Evolutionary conservation across 2,329 filamentous ascomycete genomes (phyloP), one percentile per base, ranked within the genome.

Genomic region (Fusarium chlamydosporum): DNA sequence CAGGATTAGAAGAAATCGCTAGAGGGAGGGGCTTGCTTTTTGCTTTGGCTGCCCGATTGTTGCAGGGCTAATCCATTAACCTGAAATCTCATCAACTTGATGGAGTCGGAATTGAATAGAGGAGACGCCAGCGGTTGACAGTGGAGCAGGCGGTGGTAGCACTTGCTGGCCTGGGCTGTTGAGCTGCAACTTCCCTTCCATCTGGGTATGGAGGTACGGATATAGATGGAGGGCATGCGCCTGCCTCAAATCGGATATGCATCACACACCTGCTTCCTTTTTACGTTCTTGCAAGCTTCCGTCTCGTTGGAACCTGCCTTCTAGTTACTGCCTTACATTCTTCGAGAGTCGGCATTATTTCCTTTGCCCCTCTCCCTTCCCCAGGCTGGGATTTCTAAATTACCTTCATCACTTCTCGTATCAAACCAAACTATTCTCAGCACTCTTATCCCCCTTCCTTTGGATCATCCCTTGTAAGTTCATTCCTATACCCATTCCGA

Each of bases 1-100:
- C 62, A 55, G 51, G 65, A 47, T 54, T 47, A 56, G 46, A 52
- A 60, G 59, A 55, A 27, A 41, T 56, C 63, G 41, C 53, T 62
- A 53, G 56, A 56, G 67, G 68, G 71, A 56, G 69, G 72, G 69
- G 68, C 69, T 73, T 73, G 63, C 60, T 38, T 61, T 57, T 50
- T 53, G 53, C 55, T 68, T 66, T 64, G 58, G 68, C 63, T 65
- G 65, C 67, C 65, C 54, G 61, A 61, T 67, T 56, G 40, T 64
- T 70, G 61, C 69, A 73, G 67, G 71, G 71, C 71, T 69, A 48
- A 53, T 42, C 47, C 35, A 31, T 57, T 57, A 29, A 48, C 61
- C 60, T 65, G 61, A 65, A 65, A 62, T 69, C 58, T 56, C 45
- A 11, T 23, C 7, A 29, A 11, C 7, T 48, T 31, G 31, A 50